Evolutionary conservation across 768 basidiomycete species (phyloP), one percentile per base, ranked within the genome.

Genomic region (Agaricus subrufescens): DNA sequence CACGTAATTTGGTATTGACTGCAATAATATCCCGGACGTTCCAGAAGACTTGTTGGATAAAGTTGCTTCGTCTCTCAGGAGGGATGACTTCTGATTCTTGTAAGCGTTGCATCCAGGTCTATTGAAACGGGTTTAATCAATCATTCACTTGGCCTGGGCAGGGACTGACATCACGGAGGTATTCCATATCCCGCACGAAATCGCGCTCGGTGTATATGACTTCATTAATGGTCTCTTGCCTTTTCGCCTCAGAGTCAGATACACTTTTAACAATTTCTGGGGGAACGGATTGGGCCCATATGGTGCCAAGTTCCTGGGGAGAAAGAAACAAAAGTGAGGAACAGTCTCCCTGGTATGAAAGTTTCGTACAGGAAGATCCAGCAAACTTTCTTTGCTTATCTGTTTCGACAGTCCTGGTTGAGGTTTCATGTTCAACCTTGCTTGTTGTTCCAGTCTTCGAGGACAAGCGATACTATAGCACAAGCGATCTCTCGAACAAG

Each of bases 381-480:
- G 85, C 46, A 96, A 67, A 68, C 88, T 89, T 70, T 94, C 91
- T 56, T 81, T 75, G 61, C 86, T 91, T 46, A 89, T 82, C 65
- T 91, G 89, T 68, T 91, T 89, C 65, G 85, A 88, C 58, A 98
- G 75, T 8, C 91, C 94, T 15, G 91, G 91, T 67, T 93, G 85
- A 15, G 89, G 91, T 69, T 94, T 94, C 87, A 98, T 89, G 72
- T 98, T 96, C 69, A 96, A 67, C 58, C 93, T 75, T 38, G 94
- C 87, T 68, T 97, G 96, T 69, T 98, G 97, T 71, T 98, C 96
- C 57, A 97, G 70, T 58, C 97, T 73, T 49, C 97, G 73, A 1
- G 97, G 97, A 67, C 97, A 99, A 27, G 94, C 94, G 60, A 98
- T 98, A 61, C 90, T 93, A 69, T 99, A 98, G 72, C 97, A 99